phyloP scores from a whole-genome alignment of 108 stramenopile genomes.

The Skeletonema marinoi region DNA sequence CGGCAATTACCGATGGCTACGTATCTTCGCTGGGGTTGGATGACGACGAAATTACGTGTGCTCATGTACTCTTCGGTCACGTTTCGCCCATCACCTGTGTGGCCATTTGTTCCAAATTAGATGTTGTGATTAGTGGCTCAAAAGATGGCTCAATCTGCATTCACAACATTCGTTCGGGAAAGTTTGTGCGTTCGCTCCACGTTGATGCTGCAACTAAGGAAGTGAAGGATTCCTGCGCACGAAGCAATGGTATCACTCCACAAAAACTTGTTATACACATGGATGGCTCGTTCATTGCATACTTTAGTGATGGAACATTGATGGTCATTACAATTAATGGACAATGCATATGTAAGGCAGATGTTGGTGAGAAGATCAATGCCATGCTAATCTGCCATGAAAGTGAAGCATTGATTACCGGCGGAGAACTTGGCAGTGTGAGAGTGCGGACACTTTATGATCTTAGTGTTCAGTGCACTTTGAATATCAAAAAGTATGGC shows the following conservation, averaged over 20 bases:
- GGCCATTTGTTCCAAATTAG: constrained; percentile 66
- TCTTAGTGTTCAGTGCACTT: constrained; percentile 54
- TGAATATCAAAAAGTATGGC: constrained; percentile 77
- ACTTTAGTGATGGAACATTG: constrained; percentile 62
- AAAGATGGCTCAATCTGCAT: constrained; percentile 70
- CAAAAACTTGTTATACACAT: constrained; percentile 60
- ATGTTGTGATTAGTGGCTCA: constrained; percentile 74
- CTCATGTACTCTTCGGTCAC: constrained; percentile 77
- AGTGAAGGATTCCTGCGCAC: constrained; percentile 40
- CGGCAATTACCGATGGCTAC: constrained; percentile 73
- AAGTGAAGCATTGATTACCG: constrained; percentile 78
- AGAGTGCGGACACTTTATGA: constrained; percentile 60
- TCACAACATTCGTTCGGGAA: constrained; percentile 69
- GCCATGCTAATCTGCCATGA: constrained; percentile 68
- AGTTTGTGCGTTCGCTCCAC: constrained; percentile 69
- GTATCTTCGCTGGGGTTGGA: constrained; percentile 63
- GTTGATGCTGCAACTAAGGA: constrained; percentile 28
- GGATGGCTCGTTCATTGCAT: constrained; percentile 65
- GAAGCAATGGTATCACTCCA: constrained; percentile 34
- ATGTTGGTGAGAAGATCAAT: constrained; percentile 69
- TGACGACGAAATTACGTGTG: constrained; percentile 46
- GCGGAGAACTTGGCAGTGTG: constrained; percentile 70
- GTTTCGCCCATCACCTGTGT: constrained; percentile 67
- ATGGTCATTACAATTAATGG: constrained; percentile 76
- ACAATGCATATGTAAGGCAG: constrained; percentile 36